These are phyloP conservation scores for Populus hybrid DNA, from an alignment of 441 rosid species.

Conservation along the genomic window DNA sequence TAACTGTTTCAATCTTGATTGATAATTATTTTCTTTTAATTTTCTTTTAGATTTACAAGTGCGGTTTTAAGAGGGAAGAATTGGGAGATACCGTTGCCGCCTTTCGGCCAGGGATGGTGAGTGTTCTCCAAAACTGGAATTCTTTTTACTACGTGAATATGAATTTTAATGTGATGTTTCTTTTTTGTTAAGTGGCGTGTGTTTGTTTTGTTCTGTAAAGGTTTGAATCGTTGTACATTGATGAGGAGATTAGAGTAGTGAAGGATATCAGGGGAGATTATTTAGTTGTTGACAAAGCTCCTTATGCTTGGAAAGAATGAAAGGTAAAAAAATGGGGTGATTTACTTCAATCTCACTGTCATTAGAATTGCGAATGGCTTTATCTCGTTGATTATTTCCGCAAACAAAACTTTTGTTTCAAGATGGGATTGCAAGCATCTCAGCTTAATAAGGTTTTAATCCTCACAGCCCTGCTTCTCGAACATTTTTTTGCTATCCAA, in stretches of 20 bases:
- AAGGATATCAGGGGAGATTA: conserved; percentile 92
- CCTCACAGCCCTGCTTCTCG: no score
- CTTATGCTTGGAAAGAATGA: conserved; percentile 68
- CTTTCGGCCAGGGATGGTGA: conserved; percentile 93
- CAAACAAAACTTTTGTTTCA: neutral
- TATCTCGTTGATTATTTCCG: neutral
- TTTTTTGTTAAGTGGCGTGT: neutral
- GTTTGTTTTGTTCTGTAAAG: conserved; percentile 27
- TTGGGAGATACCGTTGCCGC: conserved; percentile 89
- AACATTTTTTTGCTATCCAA: no score
- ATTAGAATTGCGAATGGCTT: neutral
- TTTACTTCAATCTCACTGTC: neutral
- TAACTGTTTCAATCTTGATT: neutral
- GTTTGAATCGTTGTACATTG: conserved; percentile 80
- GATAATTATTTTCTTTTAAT: neutral
- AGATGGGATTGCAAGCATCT: neutral
- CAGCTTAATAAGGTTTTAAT: no score
- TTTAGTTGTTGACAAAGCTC: conserved; percentile 76
- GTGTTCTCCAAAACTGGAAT: conserved; percentile 19
- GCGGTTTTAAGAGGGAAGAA: conserved; percentile 67
- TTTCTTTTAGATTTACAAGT: conserved; percentile 52
- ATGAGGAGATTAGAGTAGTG: conserved; percentile 78
- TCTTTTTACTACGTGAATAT: neutral
- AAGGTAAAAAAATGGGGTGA: neutral
- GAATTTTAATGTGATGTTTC: neutral